Conservation (phyloP, 2,329 filamentous ascomycete genomes). For the Cadophora luteo-olivacea region DNA sequence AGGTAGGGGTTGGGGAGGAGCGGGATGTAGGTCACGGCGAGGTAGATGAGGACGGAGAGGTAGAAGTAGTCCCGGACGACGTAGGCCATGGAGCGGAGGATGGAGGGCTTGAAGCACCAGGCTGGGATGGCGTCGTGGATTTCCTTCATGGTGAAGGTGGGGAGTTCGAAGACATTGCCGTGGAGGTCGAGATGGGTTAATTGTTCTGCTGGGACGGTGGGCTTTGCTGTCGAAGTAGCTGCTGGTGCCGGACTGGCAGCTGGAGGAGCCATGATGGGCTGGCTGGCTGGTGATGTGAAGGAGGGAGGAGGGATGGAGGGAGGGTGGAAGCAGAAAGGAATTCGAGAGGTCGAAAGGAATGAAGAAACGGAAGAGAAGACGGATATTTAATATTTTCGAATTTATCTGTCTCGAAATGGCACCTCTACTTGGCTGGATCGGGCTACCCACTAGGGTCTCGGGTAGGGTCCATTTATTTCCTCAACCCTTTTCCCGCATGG, state of each 20-base stretch:
- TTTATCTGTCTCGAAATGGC: not conserved
- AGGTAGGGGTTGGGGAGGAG: slow-evolving; percentile 49
- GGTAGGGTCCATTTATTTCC: slow-evolving; percentile 15
- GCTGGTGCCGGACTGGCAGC: slow-evolving; percentile 21
- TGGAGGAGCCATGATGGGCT: slow-evolving; percentile 16
- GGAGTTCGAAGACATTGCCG: slow-evolving; percentile 45
- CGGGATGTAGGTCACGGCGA: slow-evolving; percentile 61
- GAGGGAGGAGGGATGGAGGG: not conserved
- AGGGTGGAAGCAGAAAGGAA: not conserved
- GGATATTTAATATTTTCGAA: not conserved
- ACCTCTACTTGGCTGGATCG: not conserved
- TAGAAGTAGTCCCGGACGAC: slow-evolving; percentile 63
- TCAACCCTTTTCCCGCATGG: slow-evolving; percentile 21
- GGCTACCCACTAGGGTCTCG: not conserved
- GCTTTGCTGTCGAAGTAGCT: not conserved
- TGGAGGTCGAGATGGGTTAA: slow-evolving; percentile 44
- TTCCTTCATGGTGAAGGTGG: slow-evolving; percentile 46
- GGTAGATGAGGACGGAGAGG: slow-evolving; percentile 53
- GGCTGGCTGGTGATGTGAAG: not conserved
- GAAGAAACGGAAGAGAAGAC: not conserved
- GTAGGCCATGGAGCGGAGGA: slow-evolving; percentile 61
- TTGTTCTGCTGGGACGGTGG: slow-evolving; percentile 45
- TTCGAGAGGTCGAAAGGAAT: not conserved
- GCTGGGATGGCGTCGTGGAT: slow-evolving; percentile 59
- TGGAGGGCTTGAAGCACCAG: slow-evolving; percentile 68